Conservation (phyloP, 129 eudicot species). For the Oenanthe sinensis region DNA sequence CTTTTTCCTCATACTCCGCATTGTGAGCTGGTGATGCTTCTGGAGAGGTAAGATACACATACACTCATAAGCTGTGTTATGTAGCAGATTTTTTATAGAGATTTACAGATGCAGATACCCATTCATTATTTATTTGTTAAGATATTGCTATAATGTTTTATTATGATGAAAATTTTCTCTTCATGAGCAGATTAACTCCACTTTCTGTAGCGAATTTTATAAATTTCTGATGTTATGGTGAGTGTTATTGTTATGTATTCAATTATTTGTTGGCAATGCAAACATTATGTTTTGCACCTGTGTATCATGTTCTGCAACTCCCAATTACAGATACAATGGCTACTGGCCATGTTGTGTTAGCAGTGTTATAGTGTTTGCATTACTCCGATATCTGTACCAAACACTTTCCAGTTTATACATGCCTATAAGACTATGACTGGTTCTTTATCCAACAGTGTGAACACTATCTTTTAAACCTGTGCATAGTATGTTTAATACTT, state of each 20-base stretch:
- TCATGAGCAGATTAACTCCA: background rate
- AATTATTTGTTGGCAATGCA: background rate
- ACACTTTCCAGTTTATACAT: background rate
- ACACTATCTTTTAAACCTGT: background rate
- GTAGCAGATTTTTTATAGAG: background rate
- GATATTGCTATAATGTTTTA: background rate
- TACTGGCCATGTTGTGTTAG: background rate
- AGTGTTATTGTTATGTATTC: background rate
- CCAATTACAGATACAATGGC: background rate
- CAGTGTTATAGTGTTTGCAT: background rate
- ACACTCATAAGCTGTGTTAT: too few species aligned
- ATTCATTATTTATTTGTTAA: background rate
- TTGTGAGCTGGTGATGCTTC: slow-evolving; percentile 78
- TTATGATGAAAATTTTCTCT: background rate
- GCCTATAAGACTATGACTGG: background rate
- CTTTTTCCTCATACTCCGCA: slow-evolving; percentile 90
- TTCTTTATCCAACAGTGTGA: background rate
- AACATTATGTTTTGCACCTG: background rate
- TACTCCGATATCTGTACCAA: background rate
- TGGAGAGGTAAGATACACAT: slow-evolving; percentile 6
- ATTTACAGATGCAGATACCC: background rate
- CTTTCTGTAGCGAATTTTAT: background rate
- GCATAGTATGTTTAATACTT: background rate
- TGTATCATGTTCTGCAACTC: background rate
- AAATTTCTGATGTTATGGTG: too few species aligned